Conservation (phyloP, 2,329 filamentous ascomycete species). For the Paecilomyces sp. region DNA sequence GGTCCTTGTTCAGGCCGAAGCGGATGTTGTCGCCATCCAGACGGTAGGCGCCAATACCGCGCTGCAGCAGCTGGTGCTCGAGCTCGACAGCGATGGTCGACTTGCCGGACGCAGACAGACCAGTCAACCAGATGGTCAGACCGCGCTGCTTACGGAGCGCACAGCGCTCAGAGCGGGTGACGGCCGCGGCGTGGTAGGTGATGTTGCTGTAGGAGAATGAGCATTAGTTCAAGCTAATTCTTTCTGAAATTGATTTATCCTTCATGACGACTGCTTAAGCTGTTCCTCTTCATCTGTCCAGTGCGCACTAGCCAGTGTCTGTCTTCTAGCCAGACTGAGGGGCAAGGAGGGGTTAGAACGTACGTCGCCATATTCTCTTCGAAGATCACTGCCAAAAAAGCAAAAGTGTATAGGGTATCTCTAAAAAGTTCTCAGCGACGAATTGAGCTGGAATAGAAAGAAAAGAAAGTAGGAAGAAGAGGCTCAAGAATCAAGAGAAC, state of each 20-base stretch:
- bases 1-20: slow-evolving; percentile 95
- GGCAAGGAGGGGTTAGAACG: not conserved
- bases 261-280: not conserved
- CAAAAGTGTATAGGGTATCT: not conserved
- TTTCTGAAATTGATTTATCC: not conserved
- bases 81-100: slow-evolving; percentile 94
- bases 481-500: not conserved
- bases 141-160: slow-evolving; percentile 68
- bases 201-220: slow-evolving; percentile 33
- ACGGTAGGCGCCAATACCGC: slow-evolving; percentile 78
- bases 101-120: slow-evolving; percentile 92
- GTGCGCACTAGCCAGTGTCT: not conserved
- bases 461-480: not conserved
- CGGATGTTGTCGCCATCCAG: slow-evolving; percentile 98
- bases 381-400: not conserved
- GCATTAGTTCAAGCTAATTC: not conserved
- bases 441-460: not conserved
- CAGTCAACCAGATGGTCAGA: slow-evolving; percentile 96
- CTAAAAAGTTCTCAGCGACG: not conserved
- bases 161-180: slow-evolving; percentile 36
- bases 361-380: not conserved
- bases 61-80: slow-evolving; percentile 83
- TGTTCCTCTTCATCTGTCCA: not conserved
- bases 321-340: not conserved
- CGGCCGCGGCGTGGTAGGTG: slow-evolving; percentile 37